A percentile compares a stretch with the other conserved stretches of the same genome.
Conservation (phyloP, 2,329 filamentous ascomycete genomes). For the Thielaviopsis populi region DNA sequence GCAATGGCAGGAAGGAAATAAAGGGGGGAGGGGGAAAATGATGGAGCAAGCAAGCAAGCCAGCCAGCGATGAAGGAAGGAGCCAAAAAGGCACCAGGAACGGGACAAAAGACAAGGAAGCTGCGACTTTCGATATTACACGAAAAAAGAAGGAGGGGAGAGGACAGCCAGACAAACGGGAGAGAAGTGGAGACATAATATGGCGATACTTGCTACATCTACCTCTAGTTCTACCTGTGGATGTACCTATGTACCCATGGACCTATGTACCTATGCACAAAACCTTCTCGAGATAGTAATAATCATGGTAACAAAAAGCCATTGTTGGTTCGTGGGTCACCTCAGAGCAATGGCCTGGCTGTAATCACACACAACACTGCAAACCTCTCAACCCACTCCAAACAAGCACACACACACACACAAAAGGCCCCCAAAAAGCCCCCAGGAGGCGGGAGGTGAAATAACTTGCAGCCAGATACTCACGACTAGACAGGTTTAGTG, state of each 20-base stretch:
- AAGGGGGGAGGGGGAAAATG: slow-evolving; percentile 12
- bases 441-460: not conserved
- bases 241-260: too few relatives aligned
- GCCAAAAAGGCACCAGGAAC: slow-evolving; percentile 13
- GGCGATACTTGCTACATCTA: too few relatives aligned
- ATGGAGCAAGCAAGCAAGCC: slow-evolving; percentile 10
- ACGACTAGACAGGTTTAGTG: not conserved
- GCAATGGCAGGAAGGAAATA: slow-evolving; percentile 13
- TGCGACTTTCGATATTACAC: not conserved
- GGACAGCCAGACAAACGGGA: not conserved
- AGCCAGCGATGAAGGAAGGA: slow-evolving; percentile 12
- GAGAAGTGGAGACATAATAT: too few relatives aligned
- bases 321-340: too few relatives aligned
- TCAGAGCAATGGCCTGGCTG: too few relatives aligned
- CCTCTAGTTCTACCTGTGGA: too few relatives aligned
- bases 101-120: slow-evolving; percentile 15
- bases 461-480: not conserved
- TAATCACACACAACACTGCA: too few relatives aligned
- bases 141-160: not conserved
- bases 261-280: too few relatives aligned
- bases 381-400: not conserved
- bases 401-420: not conserved
- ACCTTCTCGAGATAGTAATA: too few relatives aligned
- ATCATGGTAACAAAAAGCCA: too few relatives aligned
- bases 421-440: not conserved